These are phyloP conservation scores for Pseudopithomyces maydicus DNA, from an alignment of 2,329 filamentous ascomycete genomes.

Conservation along the genomic window DNA sequence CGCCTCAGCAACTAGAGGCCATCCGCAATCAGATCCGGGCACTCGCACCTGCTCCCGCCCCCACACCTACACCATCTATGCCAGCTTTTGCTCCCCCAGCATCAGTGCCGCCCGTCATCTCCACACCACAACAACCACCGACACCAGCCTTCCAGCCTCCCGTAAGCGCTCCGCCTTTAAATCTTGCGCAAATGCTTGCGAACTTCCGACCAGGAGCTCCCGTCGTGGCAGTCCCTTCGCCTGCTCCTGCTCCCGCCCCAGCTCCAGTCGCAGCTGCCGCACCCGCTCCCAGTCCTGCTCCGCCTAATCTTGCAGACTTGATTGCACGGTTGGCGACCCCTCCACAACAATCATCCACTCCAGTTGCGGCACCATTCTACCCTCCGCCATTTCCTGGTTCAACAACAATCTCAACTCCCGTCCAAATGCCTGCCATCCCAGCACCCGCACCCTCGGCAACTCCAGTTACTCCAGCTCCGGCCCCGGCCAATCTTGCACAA, in stretches of 20 bases:
- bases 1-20: constrained; percentile 79
- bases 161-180: constrained; percentile 23
- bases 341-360: constrained; percentile 26
- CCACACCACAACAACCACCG: constrained; percentile 31
- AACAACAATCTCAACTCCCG: constrained; percentile 25
- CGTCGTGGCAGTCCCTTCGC: constrained; percentile 21
- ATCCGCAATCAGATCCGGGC: constrained; percentile 85
- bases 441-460: constrained; percentile 32
- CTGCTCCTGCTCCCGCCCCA: constrained; percentile 17
- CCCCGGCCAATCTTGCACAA: constrained; percentile 31
- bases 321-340: constrained; percentile 36
- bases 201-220: constrained; percentile 28
- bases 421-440: constrained; percentile 19
- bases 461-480: constrained; percentile 22
- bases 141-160: constrained; percentile 25
- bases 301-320: constrained; percentile 35
- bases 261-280: constrained; percentile 18
- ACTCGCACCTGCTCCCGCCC: constrained; percentile 66
- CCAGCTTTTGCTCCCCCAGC: constrained; percentile 39
- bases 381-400: constrained; percentile 35
- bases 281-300: constrained; percentile 11
- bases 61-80: constrained; percentile 39
- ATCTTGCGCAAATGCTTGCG: constrained; percentile 38
- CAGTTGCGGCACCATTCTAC: constrained; percentile 31
- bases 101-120: constrained; percentile 35